Evolutionary conservation across 1,284 basidiomycete species (phyloP).

Genomic region (Melampsora larici-populina): DNA sequence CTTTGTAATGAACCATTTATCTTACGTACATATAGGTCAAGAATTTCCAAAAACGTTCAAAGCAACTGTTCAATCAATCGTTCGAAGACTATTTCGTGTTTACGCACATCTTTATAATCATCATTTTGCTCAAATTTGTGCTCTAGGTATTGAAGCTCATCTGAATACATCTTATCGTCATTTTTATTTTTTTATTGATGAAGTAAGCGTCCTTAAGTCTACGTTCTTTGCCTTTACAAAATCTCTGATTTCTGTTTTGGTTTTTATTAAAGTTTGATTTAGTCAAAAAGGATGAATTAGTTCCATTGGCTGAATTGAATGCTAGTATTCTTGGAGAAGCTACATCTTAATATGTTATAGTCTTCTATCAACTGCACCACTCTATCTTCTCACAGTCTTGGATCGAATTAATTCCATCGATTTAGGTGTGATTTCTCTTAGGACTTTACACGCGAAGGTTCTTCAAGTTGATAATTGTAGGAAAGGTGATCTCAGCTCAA

Average conservation of each 20-base stretch:
- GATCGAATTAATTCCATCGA: too few species aligned
- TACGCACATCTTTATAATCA: conserved; percentile 99
- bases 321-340: conserved; percentile 67
- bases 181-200: conserved; percentile 93
- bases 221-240: not conserved
- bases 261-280: conserved; percentile 68
- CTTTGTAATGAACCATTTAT: not conserved
- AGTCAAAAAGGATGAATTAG: conserved; percentile 94
- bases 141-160: conserved; percentile 95
- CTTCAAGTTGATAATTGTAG: too few species aligned
- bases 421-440: too few species aligned
- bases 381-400: not conserved
- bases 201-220: conserved; percentile 57
- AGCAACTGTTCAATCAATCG: conserved; percentile 84
- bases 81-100: conserved; percentile 87
- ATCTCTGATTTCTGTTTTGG: too few species aligned
- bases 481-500: too few species aligned
- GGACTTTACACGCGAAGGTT: too few species aligned
- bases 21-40: conserved; percentile 25
- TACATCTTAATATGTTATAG: not conserved
- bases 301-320: conserved; percentile 92
- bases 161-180: conserved; percentile 98
- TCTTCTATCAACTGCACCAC: not conserved
- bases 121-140: conserved; percentile 98
- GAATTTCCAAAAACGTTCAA: conserved; percentile 83